Base-by-base conservation (phyloP, 768 basidiomycete species). In the Tulasnella sp. region DNA sequence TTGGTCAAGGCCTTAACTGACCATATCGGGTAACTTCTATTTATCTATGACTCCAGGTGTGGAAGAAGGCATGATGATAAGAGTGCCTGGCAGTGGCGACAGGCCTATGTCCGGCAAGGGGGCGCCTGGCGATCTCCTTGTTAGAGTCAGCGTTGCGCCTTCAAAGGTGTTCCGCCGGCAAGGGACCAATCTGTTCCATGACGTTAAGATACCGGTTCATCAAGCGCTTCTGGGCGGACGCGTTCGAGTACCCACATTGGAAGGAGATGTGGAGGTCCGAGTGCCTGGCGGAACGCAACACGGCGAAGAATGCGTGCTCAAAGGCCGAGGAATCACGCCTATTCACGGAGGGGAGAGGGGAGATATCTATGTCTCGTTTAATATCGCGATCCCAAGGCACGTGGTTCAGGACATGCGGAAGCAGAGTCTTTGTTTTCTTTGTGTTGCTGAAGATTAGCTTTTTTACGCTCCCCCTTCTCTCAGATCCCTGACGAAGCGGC, bases 241-340 rank as follows among this genome's bases (percentile, higher is more conserved):
- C 77, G 90, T 95, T 62, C 87, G 94, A 36, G 91, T 99, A 34
- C 94, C 95, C 32, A 99, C 97, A 59, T 83, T 98, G 22, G 95
- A 98, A 74, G 94, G 95, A 32, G 93, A 97, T 62, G 94, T 98
- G 1, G 95, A 98, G 72, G 92, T 98, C 52, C 90, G 91, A 75
- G 87, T 99, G 47, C 93, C 95, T 71, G 84, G 85, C 26, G 96
- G 97, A 62, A 98, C 96, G 2, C 97, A 98, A 81, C 94, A 90
- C 78, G 95, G 95, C 19, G 94, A 98, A 82, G 95, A 98, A 80
- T 95, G 96, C 88, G 92, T 97, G 26, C 81, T 99, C 77, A 91
- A 90, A 81, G 89, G 89, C 44, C 87, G 92, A 69, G 97, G 97
- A 36, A 88, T 98, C 14, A 79, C 86, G 62, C 83, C 87, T 29